Evolutionary conservation across 345 rosid genomes (phyloP).

Genomic region (Lepidium africanum): DNA sequence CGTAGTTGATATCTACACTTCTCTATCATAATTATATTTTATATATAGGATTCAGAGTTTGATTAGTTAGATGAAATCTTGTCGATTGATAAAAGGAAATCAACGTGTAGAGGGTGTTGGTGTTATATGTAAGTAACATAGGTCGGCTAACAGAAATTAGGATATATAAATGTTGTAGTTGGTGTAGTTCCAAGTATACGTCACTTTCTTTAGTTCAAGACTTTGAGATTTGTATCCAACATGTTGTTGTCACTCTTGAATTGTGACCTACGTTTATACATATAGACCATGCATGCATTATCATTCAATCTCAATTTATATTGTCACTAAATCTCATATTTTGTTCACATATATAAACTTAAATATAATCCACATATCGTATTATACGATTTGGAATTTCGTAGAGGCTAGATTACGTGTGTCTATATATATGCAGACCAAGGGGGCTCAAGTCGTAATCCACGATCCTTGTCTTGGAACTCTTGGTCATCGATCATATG

Average conservation of each 20-base stretch:
- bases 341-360: not conserved
- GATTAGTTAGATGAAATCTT: no score
- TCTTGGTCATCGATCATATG: not conserved
- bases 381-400: not conserved
- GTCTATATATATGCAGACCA: constrained; percentile 9
- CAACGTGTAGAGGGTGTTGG: no score
- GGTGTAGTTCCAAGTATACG: constrained; percentile 7
- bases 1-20: no score
- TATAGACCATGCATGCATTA: constrained; percentile 12
- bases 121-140: no score
- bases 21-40: no score
- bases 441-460: constrained; percentile 4
- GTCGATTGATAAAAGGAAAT: no score
- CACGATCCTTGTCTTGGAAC: not conserved
- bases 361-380: not conserved
- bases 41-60: no score
- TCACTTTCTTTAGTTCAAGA: constrained; percentile 11
- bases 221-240: constrained; percentile 17
- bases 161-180: not conserved
- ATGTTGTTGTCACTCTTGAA: constrained; percentile 11
- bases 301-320: not conserved
- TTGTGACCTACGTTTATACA: not conserved
- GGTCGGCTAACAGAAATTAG: no score
- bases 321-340: not conserved
- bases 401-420: not conserved